Conservation (phyloP, 768 basidiomycete genomes). For the Dentipellis sp. region DNA sequence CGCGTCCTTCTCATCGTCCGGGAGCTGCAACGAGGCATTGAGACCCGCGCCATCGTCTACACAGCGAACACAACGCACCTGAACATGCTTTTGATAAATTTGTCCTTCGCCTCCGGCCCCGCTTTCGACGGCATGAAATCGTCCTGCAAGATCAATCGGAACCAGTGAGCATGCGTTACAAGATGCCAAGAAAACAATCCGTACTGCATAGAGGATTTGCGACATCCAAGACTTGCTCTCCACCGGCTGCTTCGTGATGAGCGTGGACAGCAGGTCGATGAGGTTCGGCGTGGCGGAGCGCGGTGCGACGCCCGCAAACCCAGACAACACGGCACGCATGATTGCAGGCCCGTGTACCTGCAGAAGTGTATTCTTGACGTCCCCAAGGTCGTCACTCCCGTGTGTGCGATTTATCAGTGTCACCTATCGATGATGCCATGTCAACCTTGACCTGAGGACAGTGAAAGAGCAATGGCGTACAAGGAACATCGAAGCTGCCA, state of each 20-base stretch:
- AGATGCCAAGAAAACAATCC: constrained; percentile 3
- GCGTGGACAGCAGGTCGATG: constrained; percentile 66
- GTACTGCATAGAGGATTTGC: constrained; percentile 58
- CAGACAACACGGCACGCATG: constrained; percentile 64
- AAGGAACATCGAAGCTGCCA: constrained; percentile 73
- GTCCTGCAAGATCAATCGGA: constrained; percentile 31
- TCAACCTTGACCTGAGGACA: not conserved
- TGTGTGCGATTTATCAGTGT: constrained; percentile 61
- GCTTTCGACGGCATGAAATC: constrained; percentile 72
- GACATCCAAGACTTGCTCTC: constrained; percentile 63
- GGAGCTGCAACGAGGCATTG: constrained; percentile 34
- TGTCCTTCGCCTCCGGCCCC: constrained; percentile 64
- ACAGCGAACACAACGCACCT: constrained; percentile 33
- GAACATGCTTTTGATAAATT: constrained; percentile 62
- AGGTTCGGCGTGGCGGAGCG: constrained; percentile 77
- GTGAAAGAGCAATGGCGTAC: constrained; percentile 33
- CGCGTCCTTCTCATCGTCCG: constrained; percentile 64
- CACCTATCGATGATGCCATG: constrained; percentile 29
- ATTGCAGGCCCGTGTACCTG: constrained; percentile 52
- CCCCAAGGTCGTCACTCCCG: constrained; percentile 48
- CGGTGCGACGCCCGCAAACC: constrained; percentile 80
- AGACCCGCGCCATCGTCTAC: not conserved
- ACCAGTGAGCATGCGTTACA: not conserved
- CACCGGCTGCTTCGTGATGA: constrained; percentile 48
- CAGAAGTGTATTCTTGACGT: constrained; percentile 43